Conservation (phyloP, 495 filamentous ascomycete genomes). For the Trichocladium uniseriatum region DNA sequence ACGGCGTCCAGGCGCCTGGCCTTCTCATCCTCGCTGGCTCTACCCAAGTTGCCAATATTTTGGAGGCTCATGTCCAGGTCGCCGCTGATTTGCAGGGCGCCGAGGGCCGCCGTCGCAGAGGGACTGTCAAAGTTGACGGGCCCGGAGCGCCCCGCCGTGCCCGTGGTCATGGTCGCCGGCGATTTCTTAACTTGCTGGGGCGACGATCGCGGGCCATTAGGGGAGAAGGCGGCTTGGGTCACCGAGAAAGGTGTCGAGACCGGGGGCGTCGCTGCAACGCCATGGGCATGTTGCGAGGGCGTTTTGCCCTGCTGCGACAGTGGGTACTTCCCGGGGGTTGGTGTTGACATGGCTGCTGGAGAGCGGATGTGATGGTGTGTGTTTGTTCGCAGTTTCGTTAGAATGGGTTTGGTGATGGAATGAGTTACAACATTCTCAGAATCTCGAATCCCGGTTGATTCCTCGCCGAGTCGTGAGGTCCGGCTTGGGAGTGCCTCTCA, state of each 20-base stretch:
- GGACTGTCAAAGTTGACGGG: conserved; percentile 47
- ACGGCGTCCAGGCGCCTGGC: conserved; percentile 46
- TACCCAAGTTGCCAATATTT: conserved; percentile 24
- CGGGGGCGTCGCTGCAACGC: conserved; percentile 43
- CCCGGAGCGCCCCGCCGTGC: conserved; percentile 29
- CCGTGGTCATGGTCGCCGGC: conserved; percentile 31
- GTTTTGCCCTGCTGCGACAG: conserved; percentile 42
- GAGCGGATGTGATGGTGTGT: too few relatives aligned
- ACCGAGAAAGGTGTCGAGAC: conserved; percentile 48
- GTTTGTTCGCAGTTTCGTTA: background rate
- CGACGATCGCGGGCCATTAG: conserved; percentile 40
- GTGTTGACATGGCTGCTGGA: conserved; percentile 38
- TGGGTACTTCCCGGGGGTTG: conserved; percentile 39
- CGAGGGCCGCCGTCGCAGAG: conserved; percentile 41
- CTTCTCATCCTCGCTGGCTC: conserved; percentile 49
- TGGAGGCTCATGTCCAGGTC: conserved; percentile 35
- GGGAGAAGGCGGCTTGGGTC: conserved; percentile 42
- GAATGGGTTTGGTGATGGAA: too few relatives aligned
- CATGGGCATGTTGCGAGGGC: conserved; percentile 36
- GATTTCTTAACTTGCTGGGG: conserved; percentile 50
- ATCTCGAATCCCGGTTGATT: too few relatives aligned
- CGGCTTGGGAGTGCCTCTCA: too few relatives aligned
- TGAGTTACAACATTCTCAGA: too few relatives aligned
- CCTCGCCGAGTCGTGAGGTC: too few relatives aligned
- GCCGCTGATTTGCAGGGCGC: conserved; percentile 32